phyloP scores from a whole-genome alignment of 805 yeast genomes.

The Saccharomycopsis malanga region DNA sequence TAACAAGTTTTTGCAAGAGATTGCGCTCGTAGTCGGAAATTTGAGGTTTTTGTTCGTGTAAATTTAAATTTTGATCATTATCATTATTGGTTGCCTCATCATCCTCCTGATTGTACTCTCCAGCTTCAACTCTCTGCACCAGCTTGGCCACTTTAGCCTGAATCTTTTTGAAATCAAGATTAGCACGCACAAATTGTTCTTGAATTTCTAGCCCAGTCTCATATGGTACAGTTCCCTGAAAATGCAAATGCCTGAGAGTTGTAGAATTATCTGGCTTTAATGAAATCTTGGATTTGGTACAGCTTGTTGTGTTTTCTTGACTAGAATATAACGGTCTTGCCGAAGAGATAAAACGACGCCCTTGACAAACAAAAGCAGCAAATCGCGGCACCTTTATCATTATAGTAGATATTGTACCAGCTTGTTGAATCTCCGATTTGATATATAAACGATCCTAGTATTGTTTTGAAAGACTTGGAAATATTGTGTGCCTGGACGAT shows the following conservation, averaged over 20 bases:
- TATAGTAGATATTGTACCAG: too few relatives aligned
- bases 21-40: conserved; percentile 42
- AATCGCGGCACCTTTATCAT: too few relatives aligned
- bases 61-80: background rate
- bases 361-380: too few relatives aligned
- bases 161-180: conserved; percentile 49
- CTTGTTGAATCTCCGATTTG: too few relatives aligned
- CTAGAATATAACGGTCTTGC: too few relatives aligned
- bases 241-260: conserved; percentile 19
- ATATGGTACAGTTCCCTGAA: conserved; percentile 29
- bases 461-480: too few relatives aligned
- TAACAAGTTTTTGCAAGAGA: conserved; percentile 37
- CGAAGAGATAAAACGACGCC: too few relatives aligned
- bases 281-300: background rate
- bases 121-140: conserved; percentile 31
- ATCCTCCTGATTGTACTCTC: conserved; percentile 7
- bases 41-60: conserved; percentile 34
- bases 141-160: conserved; percentile 41
- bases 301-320: too few relatives aligned
- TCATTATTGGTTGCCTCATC: background rate
- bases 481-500: too few relatives aligned
- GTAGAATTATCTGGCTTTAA: background rate
- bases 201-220: conserved; percentile 50
- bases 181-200: conserved; percentile 46
- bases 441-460: too few relatives aligned